phyloP scores from a whole-genome alignment of 2,329 filamentous ascomycete species.

The Aspergillus fumigatus region DNA sequence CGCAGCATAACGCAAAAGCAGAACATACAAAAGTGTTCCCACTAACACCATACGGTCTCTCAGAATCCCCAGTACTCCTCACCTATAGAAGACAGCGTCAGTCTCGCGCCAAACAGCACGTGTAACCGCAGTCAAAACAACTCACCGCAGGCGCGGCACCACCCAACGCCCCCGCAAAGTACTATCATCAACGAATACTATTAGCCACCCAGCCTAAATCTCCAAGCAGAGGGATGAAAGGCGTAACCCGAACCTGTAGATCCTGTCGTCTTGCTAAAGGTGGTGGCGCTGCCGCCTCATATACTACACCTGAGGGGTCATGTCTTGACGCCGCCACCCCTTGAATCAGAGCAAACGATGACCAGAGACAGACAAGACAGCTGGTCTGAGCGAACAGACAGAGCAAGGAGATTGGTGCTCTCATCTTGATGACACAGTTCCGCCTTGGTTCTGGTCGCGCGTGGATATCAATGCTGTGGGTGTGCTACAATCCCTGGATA shows the following conservation, averaged over 20 bases:
- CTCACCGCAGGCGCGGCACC: conserved; percentile 8
- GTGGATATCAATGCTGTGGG: background rate
- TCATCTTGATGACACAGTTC: background rate
- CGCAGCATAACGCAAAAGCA: background rate
- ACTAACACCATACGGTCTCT: conserved; percentile 19
- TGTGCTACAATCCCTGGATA: background rate
- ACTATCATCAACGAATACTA: background rate
- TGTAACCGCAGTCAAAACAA: background rate
- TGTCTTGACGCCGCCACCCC: background rate
- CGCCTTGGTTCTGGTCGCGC: background rate
- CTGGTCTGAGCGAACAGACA: background rate
- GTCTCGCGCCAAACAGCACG: background rate
- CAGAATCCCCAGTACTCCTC: conserved; percentile 13
- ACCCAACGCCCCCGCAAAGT: conserved; percentile 6
- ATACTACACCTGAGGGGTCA: conserved; percentile 4
- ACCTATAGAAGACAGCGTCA: conserved; percentile 9
- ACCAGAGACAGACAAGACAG: background rate
- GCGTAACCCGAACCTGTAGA: background rate
- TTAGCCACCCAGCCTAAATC: background rate
- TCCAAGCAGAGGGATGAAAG: background rate
- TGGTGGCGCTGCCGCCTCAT: conserved; percentile 1
- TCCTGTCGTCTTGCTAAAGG: conserved; percentile 3
- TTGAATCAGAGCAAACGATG: background rate
- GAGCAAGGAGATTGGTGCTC: background rate
- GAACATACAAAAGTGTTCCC: conserved; percentile 21